Evolutionary conservation across 441 rosid genomes (phyloP).

Genomic region (Biscutella laevigata): DNA sequence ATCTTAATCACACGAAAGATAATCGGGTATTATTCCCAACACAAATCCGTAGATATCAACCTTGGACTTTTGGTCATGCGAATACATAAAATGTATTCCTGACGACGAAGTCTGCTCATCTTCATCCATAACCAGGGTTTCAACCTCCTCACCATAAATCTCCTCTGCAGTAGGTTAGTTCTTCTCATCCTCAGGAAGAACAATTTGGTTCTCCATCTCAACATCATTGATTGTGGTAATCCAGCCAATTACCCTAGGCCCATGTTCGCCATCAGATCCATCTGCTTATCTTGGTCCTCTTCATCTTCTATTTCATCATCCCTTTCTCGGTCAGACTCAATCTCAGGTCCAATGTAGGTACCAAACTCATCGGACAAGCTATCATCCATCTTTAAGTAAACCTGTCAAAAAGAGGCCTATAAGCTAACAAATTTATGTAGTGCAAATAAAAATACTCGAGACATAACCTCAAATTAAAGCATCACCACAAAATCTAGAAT

Average conservation of each 20-base stretch:
- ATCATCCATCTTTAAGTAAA: constrained; percentile 56
- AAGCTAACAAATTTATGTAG: background rate
- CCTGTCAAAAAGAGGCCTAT: constrained; percentile 5
- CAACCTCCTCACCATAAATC: constrained; percentile 93
- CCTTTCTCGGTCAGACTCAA: constrained; percentile 82
- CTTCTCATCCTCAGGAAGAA: constrained; percentile 93
- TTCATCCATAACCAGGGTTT: constrained; percentile 91
- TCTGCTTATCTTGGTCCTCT: constrained; percentile 43
- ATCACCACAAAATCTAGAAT: background rate
- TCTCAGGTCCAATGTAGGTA: constrained; percentile 90
- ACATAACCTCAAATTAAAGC: background rate
- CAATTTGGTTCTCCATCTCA: constrained; percentile 84
- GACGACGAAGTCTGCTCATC: constrained; percentile 87
- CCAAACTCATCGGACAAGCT: constrained; percentile 94
- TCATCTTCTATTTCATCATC: constrained; percentile 67
- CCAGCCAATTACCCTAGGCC: constrained; percentile 63
- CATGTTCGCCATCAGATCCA: constrained; percentile 55
- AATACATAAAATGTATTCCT: too few species aligned
- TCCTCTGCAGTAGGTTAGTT: constrained; percentile 96
- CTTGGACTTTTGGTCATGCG: too few species aligned
- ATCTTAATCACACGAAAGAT: too few species aligned
- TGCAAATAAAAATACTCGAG: background rate
- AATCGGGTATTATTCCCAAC: too few species aligned
- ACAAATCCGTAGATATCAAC: too few species aligned
- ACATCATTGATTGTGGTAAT: constrained; percentile 59